These are phyloP conservation scores for Monosporascus cannonballus DNA, from an alignment of 2,329 filamentous ascomycete genomes.

Conservation along the genomic window DNA sequence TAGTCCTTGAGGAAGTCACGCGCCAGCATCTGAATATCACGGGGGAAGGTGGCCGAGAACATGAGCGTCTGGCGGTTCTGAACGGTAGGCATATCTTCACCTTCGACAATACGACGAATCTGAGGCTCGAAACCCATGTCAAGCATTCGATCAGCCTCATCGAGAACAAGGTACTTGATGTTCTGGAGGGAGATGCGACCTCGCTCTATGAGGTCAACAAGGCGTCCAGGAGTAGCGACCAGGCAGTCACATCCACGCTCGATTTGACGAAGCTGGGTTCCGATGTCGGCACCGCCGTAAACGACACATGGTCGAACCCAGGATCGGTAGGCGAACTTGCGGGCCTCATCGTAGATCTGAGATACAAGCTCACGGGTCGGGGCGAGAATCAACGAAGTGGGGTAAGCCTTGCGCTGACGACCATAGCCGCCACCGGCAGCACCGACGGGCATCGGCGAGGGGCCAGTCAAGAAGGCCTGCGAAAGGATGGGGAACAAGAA, in stretches of 20 bases:
- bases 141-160: slow-evolving; percentile 99
- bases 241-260: slow-evolving; percentile 95
- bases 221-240: slow-evolving; percentile 92
- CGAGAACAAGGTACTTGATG: slow-evolving; percentile 98
- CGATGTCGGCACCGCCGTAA: slow-evolving; percentile 98
- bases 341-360: slow-evolving; percentile 94
- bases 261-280: slow-evolving; percentile 95
- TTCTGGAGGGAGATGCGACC: slow-evolving; percentile 95
- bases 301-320: slow-evolving; percentile 99
- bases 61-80: slow-evolving; percentile 92
- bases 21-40: slow-evolving; percentile 98
- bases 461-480: slow-evolving; percentile 90
- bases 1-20: slow-evolving; percentile 99
- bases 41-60: slow-evolving; percentile 99
- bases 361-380: slow-evolving; percentile 98
- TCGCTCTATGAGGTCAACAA: slow-evolving; percentile 97
- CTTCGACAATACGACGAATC: slow-evolving; percentile 96
- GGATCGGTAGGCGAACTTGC: slow-evolving; percentile 97
- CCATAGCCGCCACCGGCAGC: slow-evolving; percentile 68
- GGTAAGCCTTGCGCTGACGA: slow-evolving; percentile 95
- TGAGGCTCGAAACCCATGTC: slow-evolving; percentile 99
- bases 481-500: slow-evolving; percentile 98
- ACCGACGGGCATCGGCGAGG: slow-evolving; percentile 59
- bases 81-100: slow-evolving; percentile 91
- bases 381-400: slow-evolving; percentile 90